Evolutionary conservation across 2,329 filamentous ascomycete genomes (phyloP).

Genomic region (Epichloe brachyelytri): DNA sequence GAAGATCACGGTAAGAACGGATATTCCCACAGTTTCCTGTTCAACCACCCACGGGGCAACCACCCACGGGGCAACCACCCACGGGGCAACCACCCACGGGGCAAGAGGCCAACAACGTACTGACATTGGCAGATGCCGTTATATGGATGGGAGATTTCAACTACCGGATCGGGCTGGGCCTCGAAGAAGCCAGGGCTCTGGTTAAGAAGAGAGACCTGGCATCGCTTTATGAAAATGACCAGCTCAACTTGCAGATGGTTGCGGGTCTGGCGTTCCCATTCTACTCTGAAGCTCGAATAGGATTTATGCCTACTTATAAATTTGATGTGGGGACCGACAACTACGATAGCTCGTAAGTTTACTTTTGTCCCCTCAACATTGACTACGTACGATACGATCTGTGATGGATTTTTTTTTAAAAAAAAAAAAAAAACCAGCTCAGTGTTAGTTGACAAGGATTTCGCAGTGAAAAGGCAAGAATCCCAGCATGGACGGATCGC

Average conservation of each 20-base stretch:
- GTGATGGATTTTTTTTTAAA: background rate
- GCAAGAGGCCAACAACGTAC: background rate
- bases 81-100: background rate
- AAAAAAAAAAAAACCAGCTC: background rate
- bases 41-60: background rate
- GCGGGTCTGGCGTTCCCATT: conserved; percentile 79
- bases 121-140: conserved; percentile 43
- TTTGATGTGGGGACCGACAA: conserved; percentile 79
- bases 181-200: conserved; percentile 64
- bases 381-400: background rate
- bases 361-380: background rate
- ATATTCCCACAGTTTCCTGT: no score
- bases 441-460: background rate
- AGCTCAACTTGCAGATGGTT: conserved; percentile 94
- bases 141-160: conserved; percentile 98
- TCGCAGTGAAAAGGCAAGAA: conserved; percentile 71
- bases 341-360: conserved; percentile 75
- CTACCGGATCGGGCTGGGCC: conserved; percentile 78
- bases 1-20: conserved; percentile 61
- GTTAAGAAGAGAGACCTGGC: conserved; percentile 63
- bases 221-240: conserved; percentile 80
- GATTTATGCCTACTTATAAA: conserved; percentile 89
- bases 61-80: background rate
- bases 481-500: conserved; percentile 94
- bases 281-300: conserved; percentile 82